Base-by-base conservation (phyloP, 768 basidiomycete species). In the Trametes cubensis region DNA sequence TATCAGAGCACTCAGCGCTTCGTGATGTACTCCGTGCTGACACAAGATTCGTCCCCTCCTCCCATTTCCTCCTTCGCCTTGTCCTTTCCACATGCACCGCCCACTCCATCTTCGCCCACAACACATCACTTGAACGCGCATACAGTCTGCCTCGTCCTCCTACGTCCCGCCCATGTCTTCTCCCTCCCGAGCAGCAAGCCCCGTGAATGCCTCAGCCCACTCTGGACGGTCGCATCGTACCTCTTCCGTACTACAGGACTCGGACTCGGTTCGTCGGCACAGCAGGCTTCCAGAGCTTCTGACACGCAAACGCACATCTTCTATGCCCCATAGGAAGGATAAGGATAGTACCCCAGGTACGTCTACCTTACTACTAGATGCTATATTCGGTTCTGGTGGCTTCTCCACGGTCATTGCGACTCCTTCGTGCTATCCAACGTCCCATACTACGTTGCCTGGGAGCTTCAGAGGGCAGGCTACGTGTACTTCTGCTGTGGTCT, bases 281-380 rank as follows among this genome's bases (percentile, higher is more conserved):
- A 64, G 63, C 58, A 64, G 45, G 47, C 64, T 67, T 25, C 49
- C 64, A 13, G 67, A 67, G 28, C 56, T 67, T 18, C 62, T 67
- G 48, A 60, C 63, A 30, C 66, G 66, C 63, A 67, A 67, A 40
- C 50, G 63, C 17, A 64, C 63, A 2, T 54, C 63, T 18, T 64
- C 63, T 8, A 54, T 51, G 58, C 63, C 63, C 23, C 48, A 54
- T 23, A 60, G 55, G 50, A 64, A 56, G 42, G 63, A 57, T 7
- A 55, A 59, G 57, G 49, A 56, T 15, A 47, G 47, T 2, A 23
- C 48, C 23, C 47, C 58, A 49, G 62, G 62, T 64, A 53, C 26
- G 62, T 64, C 21, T 50, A 23, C 40, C 17, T 30, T 11, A 38
- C 42, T 28, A 40, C 42, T 38, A 40, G 21, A 13, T 47, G 10